Evolutionary conservation across 2,329 filamentous ascomycete genomes (phyloP), one percentile per base, ranked within the genome.

Genomic region (Botrytis pseudocinerea): DNA sequence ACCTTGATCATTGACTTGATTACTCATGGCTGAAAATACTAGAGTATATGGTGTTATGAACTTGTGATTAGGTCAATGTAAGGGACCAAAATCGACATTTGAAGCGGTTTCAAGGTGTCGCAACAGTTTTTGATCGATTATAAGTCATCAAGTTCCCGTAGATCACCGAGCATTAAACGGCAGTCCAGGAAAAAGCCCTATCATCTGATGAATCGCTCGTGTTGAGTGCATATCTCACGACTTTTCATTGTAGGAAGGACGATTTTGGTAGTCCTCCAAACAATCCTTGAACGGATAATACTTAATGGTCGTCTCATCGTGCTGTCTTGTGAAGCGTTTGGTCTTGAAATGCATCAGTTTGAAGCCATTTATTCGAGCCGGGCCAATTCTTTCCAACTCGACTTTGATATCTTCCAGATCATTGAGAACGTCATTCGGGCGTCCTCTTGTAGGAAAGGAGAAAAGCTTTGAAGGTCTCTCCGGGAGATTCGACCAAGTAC

Each of bases 241-340:
- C 9, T 16, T 12, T 28, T 7, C 1, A 40, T 54, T 48, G 40
- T 2, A 25, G 12, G 48, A 1, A 28, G 65, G 48, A 28, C 16
- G 48, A 9, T 10, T 42, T 20, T 42, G 8, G n/a, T 42, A 57
- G 48, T 42, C 48, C 12, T 42, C 48, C 35, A 42, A 10, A 18
- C 65, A 68, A 57, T 68, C 65, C n/a, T 57, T 68, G 18, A 68
- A 68, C 22, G 48, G 65, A 16, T 68, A 68, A 68, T 68, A 68
- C 18, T 42, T 68, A 38, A 68, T 20, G 10, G 25, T 12, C 7
- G 65, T 57, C 5, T 28, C 35, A 32, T 22, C 8, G 18, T 68
- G 48, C 48, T 57, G 35, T 42, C 22, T 0, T 57, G 48, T 25
- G 10, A 16, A 40, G 10, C 1, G 18, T 42, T 22, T 22, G 38